Conservation (phyloP, 1,139 yeast genomes). For the Zygoascus hellenicus region DNA sequence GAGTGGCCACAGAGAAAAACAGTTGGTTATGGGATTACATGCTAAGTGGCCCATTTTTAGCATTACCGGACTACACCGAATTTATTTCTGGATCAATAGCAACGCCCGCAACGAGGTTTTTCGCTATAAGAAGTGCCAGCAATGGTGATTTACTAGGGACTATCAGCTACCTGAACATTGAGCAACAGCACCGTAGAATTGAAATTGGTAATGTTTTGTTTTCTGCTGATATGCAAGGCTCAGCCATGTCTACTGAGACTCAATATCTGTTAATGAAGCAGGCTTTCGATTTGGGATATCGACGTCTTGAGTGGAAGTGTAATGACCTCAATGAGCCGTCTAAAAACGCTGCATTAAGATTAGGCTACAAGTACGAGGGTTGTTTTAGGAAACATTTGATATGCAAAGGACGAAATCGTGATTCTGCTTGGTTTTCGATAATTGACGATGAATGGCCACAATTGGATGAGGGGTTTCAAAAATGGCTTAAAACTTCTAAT, state of each 20-base stretch:
- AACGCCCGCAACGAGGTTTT: slow-evolving; percentile 15
- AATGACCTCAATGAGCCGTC: slow-evolving; percentile 30
- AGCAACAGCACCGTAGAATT: slow-evolving; percentile 24
- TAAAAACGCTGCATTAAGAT: slow-evolving; percentile 28
- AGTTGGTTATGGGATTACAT: slow-evolving; percentile 22
- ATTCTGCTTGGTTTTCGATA: slow-evolving; percentile 33
- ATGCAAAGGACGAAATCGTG: slow-evolving; percentile 29
- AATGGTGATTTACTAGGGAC: slow-evolving; percentile 28
- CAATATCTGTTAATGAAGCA: slow-evolving; percentile 28
- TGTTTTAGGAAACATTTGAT: slow-evolving; percentile 29
- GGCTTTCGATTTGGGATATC: slow-evolving; percentile 28
- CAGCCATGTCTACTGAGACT: slow-evolving; percentile 31
- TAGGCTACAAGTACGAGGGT: slow-evolving; percentile 33
- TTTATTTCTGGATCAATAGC: slow-evolving; percentile 11
- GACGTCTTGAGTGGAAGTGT: slow-evolving; percentile 36
- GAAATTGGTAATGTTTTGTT: slow-evolving; percentile 32
- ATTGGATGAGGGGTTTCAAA: slow-evolving; percentile 22
- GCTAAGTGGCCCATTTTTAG: slow-evolving; percentile 19
- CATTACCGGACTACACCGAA: slow-evolving; percentile 12
- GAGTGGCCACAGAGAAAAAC: slow-evolving; percentile 11
- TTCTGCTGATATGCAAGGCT: slow-evolving; percentile 25
- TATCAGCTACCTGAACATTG: slow-evolving; percentile 25
- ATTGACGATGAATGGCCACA: slow-evolving; percentile 31
- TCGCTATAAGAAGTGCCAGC: slow-evolving; percentile 23
- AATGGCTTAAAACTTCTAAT: slow-evolving; percentile 28